Conservation (phyloP, 2,329 filamentous ascomycete genomes). For the Acephala macrosclerotiorum region DNA sequence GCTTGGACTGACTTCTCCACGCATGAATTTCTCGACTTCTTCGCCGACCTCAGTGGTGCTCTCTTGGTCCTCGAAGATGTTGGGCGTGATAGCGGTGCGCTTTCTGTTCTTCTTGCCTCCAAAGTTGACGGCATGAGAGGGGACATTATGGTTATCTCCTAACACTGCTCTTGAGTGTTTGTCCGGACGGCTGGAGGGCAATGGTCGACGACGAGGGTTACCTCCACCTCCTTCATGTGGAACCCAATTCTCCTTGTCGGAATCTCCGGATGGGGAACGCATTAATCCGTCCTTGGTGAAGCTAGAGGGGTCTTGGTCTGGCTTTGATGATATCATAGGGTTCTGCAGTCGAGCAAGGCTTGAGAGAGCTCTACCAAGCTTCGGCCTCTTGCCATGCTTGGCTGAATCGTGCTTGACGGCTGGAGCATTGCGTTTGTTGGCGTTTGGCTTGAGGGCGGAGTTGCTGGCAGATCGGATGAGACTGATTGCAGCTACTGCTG, state of each 20-base stretch:
- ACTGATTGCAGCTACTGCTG: slow-evolving; percentile 81
- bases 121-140: slow-evolving; percentile 36
- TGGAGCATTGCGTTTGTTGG: slow-evolving; percentile 69
- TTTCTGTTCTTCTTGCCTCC: slow-evolving; percentile 33
- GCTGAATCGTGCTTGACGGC: slow-evolving; percentile 43
- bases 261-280: slow-evolving; percentile 70
- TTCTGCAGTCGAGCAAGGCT: slow-evolving; percentile 69
- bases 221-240: slow-evolving; percentile 57
- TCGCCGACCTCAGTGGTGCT: slow-evolving; percentile 50
- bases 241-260: slow-evolving; percentile 94
- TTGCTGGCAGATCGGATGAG: slow-evolving; percentile 77
- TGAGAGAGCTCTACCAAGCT: slow-evolving; percentile 65
- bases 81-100: slow-evolving; percentile 43
- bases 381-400: slow-evolving; percentile 63
- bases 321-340: slow-evolving; percentile 36
- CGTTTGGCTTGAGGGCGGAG: slow-evolving; percentile 58
- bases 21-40: slow-evolving; percentile 80
- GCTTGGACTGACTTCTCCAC: slow-evolving; percentile 68
- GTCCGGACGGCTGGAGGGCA: slow-evolving; percentile 40
- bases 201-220: slow-evolving; percentile 45
- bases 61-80: slow-evolving; percentile 62
- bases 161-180: slow-evolving; percentile 37
- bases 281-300: slow-evolving; percentile 48
- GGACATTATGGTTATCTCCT: slow-evolving; percentile 39
- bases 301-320: slow-evolving; percentile 33